Evolutionary conservation across 148 eudicot genomes (phyloP), one percentile per base, ranked within the genome.

Genomic region (Spergularia bocconei): DNA sequence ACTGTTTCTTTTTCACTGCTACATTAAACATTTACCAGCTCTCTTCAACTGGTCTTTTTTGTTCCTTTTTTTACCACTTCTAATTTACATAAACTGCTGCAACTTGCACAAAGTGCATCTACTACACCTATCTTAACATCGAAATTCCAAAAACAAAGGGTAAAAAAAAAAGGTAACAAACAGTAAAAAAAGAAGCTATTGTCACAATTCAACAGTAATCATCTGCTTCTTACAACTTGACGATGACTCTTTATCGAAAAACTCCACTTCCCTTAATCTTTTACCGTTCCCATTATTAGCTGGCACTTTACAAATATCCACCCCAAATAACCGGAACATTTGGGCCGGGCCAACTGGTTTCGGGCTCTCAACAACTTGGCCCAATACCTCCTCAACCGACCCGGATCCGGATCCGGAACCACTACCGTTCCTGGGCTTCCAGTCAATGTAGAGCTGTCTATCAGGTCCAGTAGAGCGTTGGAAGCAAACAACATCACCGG

Each of bases 311-410:
- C 83, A 84, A n/a, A 94, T 94, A 72, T 94, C 81, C 20, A 94
- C 97, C 51, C 98, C 98, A 67, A 94, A 94, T 21, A 93, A 77
- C 67, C 98, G 75, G 2, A 93, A 59, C 88, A 86, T 78, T 75
- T 73, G 85, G 9, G 87, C 76, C 61, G 75, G 74, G 33, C 11
- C 58, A 8, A 36, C 66, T 38, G 20, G 36, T 13, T 6, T 29
- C 6, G 73, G 23, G 41, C 55, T 56, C 13, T 57, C 71, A 38
- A 54, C 5, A 56, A 50, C 60, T 77, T 66, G 69, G 72, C 33
- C 75, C 60, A 17, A 53, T 12, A 68, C 71, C 5, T 68, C 71
- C 2, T 48, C 71, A 68, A 17, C 71, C 1, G 44, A 16, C 63
- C 69, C 79, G 7, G 73, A 19, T 12, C 79, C 80, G 7, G 74